Evolutionary conservation across 768 basidiomycete species (phyloP).

Genomic region (Kwoniella pini): DNA sequence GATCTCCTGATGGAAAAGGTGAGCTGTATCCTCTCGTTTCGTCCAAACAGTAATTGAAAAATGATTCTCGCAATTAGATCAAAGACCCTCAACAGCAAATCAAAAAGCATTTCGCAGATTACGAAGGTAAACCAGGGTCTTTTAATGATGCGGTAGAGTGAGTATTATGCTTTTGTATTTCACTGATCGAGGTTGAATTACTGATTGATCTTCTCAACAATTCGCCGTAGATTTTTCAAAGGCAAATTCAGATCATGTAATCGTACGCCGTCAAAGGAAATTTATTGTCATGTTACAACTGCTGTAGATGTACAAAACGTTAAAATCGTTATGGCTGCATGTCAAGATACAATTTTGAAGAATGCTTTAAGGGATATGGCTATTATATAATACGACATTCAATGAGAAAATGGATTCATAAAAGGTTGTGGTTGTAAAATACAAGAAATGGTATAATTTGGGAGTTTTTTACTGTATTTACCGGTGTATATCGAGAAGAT

Average conservation of each 20-base stretch:
- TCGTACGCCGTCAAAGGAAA: constrained; percentile 79
- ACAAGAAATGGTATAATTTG: too few species aligned
- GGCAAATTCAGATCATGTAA: constrained; percentile 77
- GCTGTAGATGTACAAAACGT: constrained; percentile 73
- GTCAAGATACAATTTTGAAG: constrained; percentile 56
- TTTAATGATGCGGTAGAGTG: constrained; percentile 68
- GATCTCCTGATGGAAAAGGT: constrained; percentile 82
- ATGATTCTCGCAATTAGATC: constrained; percentile 59
- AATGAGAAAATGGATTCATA: too few species aligned
- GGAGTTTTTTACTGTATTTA: too few species aligned
- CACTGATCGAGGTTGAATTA: neutral
- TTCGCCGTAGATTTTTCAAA: constrained; percentile 83
- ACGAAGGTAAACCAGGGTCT: constrained; percentile 62
- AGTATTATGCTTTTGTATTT: neutral
- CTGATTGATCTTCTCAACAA: neutral
- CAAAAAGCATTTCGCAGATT: constrained; percentile 87
- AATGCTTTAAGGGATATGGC: constrained; percentile 40
- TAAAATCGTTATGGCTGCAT: constrained; percentile 90
- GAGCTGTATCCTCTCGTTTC: neutral
- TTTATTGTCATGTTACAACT: constrained; percentile 62
- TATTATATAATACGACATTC: constrained; percentile 24
- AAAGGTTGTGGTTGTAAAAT: too few species aligned
- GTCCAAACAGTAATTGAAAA: too few species aligned
- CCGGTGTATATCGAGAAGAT: too few species aligned
- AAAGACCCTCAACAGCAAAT: constrained; percentile 68